Conservation (phyloP, 257 asterid genomes). For the Parsonsia alboflavescens region DNA sequence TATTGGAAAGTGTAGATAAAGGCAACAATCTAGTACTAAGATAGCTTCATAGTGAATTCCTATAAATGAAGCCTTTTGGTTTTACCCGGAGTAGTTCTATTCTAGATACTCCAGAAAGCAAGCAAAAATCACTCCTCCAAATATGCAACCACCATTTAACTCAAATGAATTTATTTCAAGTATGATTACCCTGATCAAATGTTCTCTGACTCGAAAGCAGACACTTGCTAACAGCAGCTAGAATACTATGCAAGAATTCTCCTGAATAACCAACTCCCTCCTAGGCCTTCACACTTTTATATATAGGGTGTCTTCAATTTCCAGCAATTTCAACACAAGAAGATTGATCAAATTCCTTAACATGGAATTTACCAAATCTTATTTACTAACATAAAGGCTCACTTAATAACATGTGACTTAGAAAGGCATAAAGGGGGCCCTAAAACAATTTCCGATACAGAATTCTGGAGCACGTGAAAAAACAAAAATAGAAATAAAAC, state of each 20-base stretch:
- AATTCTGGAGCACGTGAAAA: background rate
- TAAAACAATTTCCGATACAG: background rate
- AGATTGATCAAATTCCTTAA: background rate
- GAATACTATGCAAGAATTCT: background rate
- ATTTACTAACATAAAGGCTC: background rate
- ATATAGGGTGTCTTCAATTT: background rate
- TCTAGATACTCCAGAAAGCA: background rate
- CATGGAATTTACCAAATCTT: background rate
- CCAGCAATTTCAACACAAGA: background rate
- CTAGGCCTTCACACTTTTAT: background rate
- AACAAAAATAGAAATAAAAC: background rate
- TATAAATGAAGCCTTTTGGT: background rate
- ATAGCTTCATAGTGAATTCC: background rate
- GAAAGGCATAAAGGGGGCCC: background rate
- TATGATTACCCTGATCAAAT: background rate
- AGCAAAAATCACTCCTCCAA: background rate
- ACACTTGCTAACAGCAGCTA: background rate
- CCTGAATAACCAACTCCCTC: background rate
- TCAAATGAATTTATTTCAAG: background rate
- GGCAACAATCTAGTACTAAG: background rate
- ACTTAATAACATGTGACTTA: background rate
- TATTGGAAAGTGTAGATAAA: background rate
- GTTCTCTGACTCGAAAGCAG: background rate
- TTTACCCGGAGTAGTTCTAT: background rate
- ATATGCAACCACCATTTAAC: background rate